phyloP scores from a whole-genome alignment of 2,329 filamentous ascomycete species.

The Xylariales sp. region DNA sequence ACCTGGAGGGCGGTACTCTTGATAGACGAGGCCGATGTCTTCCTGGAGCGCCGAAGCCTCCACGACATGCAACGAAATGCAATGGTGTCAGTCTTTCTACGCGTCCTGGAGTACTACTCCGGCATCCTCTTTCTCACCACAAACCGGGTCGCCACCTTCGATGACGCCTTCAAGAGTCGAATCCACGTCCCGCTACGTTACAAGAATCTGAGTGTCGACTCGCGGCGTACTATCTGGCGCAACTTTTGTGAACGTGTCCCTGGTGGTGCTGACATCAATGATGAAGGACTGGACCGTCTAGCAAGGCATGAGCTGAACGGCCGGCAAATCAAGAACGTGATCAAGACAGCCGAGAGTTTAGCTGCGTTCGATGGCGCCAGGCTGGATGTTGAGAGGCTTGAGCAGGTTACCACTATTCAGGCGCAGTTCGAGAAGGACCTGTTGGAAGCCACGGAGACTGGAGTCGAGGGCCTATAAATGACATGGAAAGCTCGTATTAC shows the following conservation, averaged over 20 bases:
- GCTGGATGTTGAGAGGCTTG: conserved; percentile 23
- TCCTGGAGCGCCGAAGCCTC: conserved; percentile 27
- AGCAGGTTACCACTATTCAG: conserved; percentile 26
- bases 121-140: conserved; percentile 8
- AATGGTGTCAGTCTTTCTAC: conserved; percentile 13
- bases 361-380: conserved; percentile 24
- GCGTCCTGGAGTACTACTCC: conserved; percentile 8
- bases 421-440: conserved; percentile 27
- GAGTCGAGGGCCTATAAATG: conserved; percentile 1
- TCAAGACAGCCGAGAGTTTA: conserved; percentile 26
- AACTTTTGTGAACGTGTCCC: conserved; percentile 38
- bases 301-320: conserved; percentile 23
- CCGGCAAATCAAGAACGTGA: conserved; percentile 28
- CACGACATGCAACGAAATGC: conserved; percentile 11
- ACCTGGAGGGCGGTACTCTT: conserved; percentile 32
- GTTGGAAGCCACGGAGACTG: background rate
- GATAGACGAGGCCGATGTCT: conserved; percentile 26
- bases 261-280: conserved; percentile 16
- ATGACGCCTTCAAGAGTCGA: conserved; percentile 6
- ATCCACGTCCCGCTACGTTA: conserved; percentile 8
- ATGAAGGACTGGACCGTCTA: conserved; percentile 15
- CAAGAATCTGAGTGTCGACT: conserved; percentile 32
- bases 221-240: conserved; percentile 25
- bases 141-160: conserved; percentile 2
- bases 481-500: background rate